Base-by-base conservation (phyloP, 805 yeast species). In the Suhomyces tanzawaensis region DNA sequence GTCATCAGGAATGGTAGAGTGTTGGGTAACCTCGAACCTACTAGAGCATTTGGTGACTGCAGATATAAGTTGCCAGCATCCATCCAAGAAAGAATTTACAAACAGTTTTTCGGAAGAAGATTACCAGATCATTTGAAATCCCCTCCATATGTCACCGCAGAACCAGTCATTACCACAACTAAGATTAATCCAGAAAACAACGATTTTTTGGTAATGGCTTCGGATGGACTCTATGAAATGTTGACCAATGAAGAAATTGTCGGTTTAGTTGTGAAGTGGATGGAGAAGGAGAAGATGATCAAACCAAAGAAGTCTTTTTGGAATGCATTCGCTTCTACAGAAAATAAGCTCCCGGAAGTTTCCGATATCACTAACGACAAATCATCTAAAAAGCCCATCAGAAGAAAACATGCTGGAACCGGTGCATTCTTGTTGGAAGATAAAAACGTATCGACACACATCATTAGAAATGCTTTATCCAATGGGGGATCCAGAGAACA, bases 101-200 rank as follows among this genome's bases (percentile, higher is more conserved):
- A 82, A 44, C 81, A 81, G 51, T 82, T 89, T 48, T 90, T 91
- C 57, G 95, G 96, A 24, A 76, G 91, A 56, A 65, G 76, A 41
- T 76, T 85, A 17, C 95, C 95, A 22, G 76, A 77, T 36, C 76
- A 79, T 48, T 72, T 87, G 43, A 70, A 80, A 42, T 83, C 96
- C 2, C 99, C 99, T 3, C 99, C 99, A 0, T 93, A 93, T 59
- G 97, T 93, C 25, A 93, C 99, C 1, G 98, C 99, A 1, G 90
- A 84, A 58, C 99, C 99, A 0, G 95, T 85, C 19, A 73, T 90
- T 18, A 84, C 96, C 2, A 81, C 95, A 2, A 83, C 90, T 9
- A 79, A 81, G 52, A 75, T 90, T 34, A 73, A 74, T 35, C 83
- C 89, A 1, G 69, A 73, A 15, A 78, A 82, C 47, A 81, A 85